Evolutionary conservation across 2,329 filamentous ascomycete species (phyloP).

Genomic region (Paraphoma sp.): DNA sequence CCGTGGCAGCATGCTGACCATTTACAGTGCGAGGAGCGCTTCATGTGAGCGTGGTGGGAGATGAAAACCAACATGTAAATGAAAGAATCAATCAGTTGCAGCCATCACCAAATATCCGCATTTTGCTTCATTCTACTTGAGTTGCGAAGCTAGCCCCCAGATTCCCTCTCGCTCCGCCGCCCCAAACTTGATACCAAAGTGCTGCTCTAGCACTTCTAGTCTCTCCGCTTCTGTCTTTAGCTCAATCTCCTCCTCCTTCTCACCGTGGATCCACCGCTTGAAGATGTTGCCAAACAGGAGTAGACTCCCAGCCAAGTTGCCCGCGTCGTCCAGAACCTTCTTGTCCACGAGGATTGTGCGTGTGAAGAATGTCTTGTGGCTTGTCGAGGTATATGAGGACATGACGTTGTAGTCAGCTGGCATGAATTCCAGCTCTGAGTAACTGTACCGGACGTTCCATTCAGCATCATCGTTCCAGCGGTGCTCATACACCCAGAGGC

Average conservation of each 20-base stretch:
- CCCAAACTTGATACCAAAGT: constrained; percentile 53
- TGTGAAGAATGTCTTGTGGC: constrained; percentile 41
- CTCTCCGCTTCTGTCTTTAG: constrained; percentile 54
- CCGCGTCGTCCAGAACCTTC: constrained; percentile 54
- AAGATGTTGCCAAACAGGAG: constrained; percentile 53
- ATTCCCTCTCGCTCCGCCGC: constrained; percentile 49
- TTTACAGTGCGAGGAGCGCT: constrained; percentile 47
- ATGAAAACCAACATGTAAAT: constrained; percentile 9
- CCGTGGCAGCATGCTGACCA: constrained; percentile 30
- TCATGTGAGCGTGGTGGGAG: constrained; percentile 31
- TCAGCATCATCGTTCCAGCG: constrained; percentile 46
- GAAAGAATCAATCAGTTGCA: constrained; percentile 17
- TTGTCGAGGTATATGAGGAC: constrained; percentile 46
- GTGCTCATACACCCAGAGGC: constrained; percentile 54
- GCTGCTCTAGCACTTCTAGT: constrained; percentile 51
- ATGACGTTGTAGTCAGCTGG: constrained; percentile 40
- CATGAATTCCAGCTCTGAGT: constrained; percentile 56
- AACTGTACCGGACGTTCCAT: constrained; percentile 70
- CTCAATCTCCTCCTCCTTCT: constrained; percentile 49
- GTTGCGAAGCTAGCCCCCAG: constrained; percentile 39
- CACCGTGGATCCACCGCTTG: constrained; percentile 54
- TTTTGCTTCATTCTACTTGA: constrained; percentile 26
- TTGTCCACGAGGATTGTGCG: constrained; percentile 53
- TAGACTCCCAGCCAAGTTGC: constrained; percentile 47
- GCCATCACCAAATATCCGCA: not conserved